Percentiles rank a stretch among this genome's conserved stretches.
Conservation (phyloP, 2,329 filamentous ascomycete genomes). For the Orbilia javanica region DNA sequence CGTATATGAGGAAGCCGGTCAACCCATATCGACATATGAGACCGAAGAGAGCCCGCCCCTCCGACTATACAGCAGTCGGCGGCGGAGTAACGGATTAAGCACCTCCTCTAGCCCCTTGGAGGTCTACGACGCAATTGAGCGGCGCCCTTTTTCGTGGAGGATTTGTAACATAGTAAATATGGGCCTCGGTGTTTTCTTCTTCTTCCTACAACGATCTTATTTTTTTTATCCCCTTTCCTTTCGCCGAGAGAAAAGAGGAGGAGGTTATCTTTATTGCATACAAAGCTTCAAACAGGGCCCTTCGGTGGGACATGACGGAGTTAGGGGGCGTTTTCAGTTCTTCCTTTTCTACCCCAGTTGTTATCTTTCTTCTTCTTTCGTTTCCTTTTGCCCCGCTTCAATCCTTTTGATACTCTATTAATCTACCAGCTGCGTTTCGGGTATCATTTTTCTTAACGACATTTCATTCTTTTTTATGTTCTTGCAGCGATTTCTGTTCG, state of each 20-base stretch:
- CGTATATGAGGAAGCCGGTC: constrained; percentile 95
- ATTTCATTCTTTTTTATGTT: constrained; percentile 2
- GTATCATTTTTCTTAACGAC: not conserved
- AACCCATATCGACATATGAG: constrained; percentile 92
- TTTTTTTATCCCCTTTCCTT: constrained; percentile 25
- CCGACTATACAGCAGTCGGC: constrained; percentile 73
- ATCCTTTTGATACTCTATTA: constrained; percentile 7
- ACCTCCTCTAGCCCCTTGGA: not conserved
- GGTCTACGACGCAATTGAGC: not conserved
- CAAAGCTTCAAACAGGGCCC: constrained; percentile 17
- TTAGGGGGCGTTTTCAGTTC: constrained; percentile 26
- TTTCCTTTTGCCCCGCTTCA: constrained; percentile 1
- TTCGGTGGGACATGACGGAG: constrained; percentile 18
- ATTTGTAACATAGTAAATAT: constrained; percentile 52
- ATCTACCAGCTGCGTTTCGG: constrained; percentile 12
- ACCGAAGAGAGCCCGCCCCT: constrained; percentile 82
- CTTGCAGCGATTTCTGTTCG: constrained; percentile 4
- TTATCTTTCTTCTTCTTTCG: not conserved
- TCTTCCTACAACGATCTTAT: constrained; percentile 12
- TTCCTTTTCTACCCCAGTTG: constrained; percentile 7
- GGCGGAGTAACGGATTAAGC: constrained; percentile 54
- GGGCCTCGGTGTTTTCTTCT: constrained; percentile 34
- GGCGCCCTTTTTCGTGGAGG: not conserved
- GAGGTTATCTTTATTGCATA: constrained; percentile 20
- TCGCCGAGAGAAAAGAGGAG: constrained; percentile 27